Base-by-base conservation (phyloP, 106 monocot species). In the Dioscorea alata region DNA sequence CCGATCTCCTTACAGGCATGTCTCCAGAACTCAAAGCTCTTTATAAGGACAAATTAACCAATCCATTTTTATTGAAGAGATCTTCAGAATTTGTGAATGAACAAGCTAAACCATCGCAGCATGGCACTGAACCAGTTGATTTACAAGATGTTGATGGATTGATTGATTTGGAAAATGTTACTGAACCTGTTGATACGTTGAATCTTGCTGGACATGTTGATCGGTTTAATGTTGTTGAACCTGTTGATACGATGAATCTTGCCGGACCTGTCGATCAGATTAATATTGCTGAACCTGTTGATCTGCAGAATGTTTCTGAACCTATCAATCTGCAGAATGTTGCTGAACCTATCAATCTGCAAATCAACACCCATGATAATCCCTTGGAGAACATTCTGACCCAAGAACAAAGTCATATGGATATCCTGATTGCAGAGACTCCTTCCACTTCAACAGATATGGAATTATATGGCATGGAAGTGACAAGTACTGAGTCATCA, bases 1-100 rank as follows among this genome's bases (percentile, higher is more conserved):
- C 60, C 49, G 22, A 21, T 64, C 48, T 82, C 18, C 17, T 71
- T 10, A n/a, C 78, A 88, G 88, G 69, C 68, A 62, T 53, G 15
- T 77, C 74, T 59, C 52, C 48, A 22, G 75, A 78, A 20, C 51
- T 66, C 56, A 60, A 61, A 71, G 60, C 62, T 52, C 57, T 65
- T 18, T 67, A 65, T 4, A 28, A 35, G 9, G 67, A 60, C 12
- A 67, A 53, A 28, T 61, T 18, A 13, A 48, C 33, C 54, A 19
- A 51, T 23, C 48, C 33, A 53, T 57, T 50, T 22, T 13, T 58
- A 33, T 51, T 51, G 51, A 51, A 17, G 51, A 51, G 12, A 2
- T 17, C 12, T 51, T 17, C 51, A 51, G 28, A 28, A 28, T 28
- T 28, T 28, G 28, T 28, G 28, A 28, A 28, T 28, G 28, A 13